Conservation (phyloP, 768 basidiomycete genomes). For the Auricularia sp. region DNA sequence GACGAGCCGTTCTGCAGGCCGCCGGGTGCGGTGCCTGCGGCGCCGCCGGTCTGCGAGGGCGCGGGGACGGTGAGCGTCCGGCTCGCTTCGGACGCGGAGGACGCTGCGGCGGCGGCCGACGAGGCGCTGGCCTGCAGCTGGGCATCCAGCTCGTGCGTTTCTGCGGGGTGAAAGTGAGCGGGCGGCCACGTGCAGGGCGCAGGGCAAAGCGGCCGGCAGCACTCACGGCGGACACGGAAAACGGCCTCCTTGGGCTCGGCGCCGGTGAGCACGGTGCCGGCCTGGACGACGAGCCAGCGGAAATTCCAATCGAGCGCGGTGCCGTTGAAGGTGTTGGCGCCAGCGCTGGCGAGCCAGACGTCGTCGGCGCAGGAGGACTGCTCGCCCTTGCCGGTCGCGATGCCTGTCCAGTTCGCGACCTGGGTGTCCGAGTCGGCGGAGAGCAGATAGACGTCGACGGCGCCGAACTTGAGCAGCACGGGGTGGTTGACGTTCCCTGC, state of each 20-base stretch:
- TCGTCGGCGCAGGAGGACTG: slow-evolving; percentile 56
- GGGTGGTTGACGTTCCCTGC: slow-evolving; percentile 71
- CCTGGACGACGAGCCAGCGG: slow-evolving; percentile 69
- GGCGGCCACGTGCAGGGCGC: slow-evolving; percentile 2
- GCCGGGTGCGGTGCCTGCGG: neutral
- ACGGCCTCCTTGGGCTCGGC: slow-evolving; percentile 56
- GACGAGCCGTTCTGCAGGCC: slow-evolving; percentile 32
- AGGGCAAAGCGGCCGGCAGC: neutral
- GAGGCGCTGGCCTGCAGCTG: slow-evolving; percentile 37
- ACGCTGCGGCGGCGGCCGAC: slow-evolving; percentile 28
- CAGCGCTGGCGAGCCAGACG: slow-evolving; percentile 57
- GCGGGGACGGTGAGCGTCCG: neutral
- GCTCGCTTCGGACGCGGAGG: slow-evolving; percentile 25
- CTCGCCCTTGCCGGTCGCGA: slow-evolving; percentile 45
- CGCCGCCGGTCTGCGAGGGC: neutral
- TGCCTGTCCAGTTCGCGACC: slow-evolving; percentile 38
- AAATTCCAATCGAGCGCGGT: slow-evolving; percentile 54
- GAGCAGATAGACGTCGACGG: slow-evolving; percentile 70
- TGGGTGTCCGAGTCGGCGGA: slow-evolving; percentile 54
- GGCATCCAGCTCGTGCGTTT: slow-evolving; percentile 65
- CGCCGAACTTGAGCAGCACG: slow-evolving; percentile 48
- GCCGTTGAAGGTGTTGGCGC: slow-evolving; percentile 32
- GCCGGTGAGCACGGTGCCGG: slow-evolving; percentile 44
- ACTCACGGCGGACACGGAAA: slow-evolving; percentile 76
- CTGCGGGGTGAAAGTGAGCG: slow-evolving; percentile 25